These are phyloP conservation scores for Kentomonas sorsogonicus DNA, from an alignment of 208 protist species.

Conservation along the genomic window DNA sequence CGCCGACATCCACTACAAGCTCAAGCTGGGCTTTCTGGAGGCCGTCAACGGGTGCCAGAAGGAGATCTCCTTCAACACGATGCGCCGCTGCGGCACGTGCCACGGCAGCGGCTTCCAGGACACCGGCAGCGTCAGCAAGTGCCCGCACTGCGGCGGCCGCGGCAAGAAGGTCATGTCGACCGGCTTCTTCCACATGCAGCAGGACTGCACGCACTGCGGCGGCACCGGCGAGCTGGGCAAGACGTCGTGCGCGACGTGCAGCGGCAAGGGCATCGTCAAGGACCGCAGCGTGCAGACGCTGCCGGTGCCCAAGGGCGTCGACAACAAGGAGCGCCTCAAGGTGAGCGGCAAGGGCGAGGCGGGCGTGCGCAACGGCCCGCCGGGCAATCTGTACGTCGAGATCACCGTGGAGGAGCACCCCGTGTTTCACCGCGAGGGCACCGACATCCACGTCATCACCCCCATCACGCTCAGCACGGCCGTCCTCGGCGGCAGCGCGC, in stretches of 20 bases:
- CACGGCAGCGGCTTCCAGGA: conserved; percentile 80
- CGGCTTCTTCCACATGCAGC: conserved; percentile 90
- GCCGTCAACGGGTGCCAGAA: conserved; percentile 83
- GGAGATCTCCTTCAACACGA: conserved; percentile 89
- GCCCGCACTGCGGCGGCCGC: conserved; percentile 76
- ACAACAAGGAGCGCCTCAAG: conserved; percentile 87
- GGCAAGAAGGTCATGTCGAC: conserved; percentile 90
- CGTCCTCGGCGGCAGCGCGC: conserved; percentile 72
- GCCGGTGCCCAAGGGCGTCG: conserved; percentile 81
- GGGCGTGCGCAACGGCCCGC: conserved; percentile 81
- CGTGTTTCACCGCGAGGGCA: conserved; percentile 82
- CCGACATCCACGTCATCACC: conserved; percentile 81
- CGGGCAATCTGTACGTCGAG: conserved; percentile 87
- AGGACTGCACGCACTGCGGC: conserved; percentile 87
- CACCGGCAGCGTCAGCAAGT: conserved; percentile 66
- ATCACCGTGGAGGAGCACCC: conserved; percentile 82
- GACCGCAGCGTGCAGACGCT: conserved; percentile 84
- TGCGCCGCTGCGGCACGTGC: conserved; percentile 78
- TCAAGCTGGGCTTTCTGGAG: conserved; percentile 73
- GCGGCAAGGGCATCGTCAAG: conserved; percentile 86
- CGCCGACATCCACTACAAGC: conserved; percentile 84
- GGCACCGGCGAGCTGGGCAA: conserved; percentile 78
- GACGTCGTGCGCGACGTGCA: conserved; percentile 75
- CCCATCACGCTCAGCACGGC: conserved; percentile 71
- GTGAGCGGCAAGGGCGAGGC: conserved; percentile 84